Evolutionary conservation across 129 eudicot species (phyloP), one percentile per base, ranked within the genome.

Genomic region (Escallonia rubra): DNA sequence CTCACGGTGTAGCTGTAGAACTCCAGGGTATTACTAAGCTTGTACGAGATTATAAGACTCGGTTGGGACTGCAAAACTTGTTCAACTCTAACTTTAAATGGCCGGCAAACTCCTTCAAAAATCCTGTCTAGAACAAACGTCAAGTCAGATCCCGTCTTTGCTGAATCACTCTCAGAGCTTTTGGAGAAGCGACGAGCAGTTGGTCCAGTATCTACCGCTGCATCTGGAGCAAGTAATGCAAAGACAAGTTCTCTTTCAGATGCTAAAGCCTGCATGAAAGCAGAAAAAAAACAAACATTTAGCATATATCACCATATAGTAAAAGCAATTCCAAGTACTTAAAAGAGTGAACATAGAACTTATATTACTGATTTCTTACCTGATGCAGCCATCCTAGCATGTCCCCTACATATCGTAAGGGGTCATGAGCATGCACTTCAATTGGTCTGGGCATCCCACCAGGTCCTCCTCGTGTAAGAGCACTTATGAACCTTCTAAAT

Each of bases 401-500:
- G 74, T 93, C 99, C 51, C 99, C 99, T 34, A 93, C 95, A 74
- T 89, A 93, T 49, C 99, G 89, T 47, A 93, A 86, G 60, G 99
- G 96, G 72, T 93, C 96, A 74, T 89, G 96, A 57, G 99, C 99
- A 77, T 93, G 99, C 45, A 93, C 95, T 82, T 93, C 96, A 72
- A 93, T 93, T 72, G 98, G 98, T 73, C 98, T 86, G 51, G 98
- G 98, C 82, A 93, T 78, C 76, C 99, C 96, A 59, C 96, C 93
- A 54, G 99, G 99, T 55, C 99, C 99, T 76, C 99, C 99, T 70
- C 96, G 95, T 56, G 99, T 93, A 74, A 93, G 96, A 70, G 99
- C 96, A 63, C 91, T 93, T 68, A 93, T 86, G 78, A 93, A 93
- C 77, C 96, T 86, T 73, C 96, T 86, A 67, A 93, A 93, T 42